A percentile compares a stretch with the other conserved stretches of the same genome.
phyloP scores from a whole-genome alignment of 1,284 basidiomycete species.

The Lentinus polychrous region DNA sequence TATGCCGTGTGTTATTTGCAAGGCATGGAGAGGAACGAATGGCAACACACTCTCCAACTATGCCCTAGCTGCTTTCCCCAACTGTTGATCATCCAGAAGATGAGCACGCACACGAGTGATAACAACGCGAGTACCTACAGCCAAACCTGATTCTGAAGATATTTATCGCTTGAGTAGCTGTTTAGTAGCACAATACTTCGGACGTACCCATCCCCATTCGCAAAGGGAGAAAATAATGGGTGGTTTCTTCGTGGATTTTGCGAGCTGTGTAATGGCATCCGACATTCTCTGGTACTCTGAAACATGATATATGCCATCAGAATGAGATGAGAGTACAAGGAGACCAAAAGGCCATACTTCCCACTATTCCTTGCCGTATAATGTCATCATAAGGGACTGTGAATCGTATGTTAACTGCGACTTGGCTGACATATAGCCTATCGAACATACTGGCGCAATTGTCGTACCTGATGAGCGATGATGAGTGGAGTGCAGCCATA shows the following conservation, averaged over 20 bases:
- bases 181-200: background rate
- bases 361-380: conserved; percentile 38
- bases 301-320: background rate
- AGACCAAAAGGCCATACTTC: conserved; percentile 33
- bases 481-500: no score
- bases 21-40: background rate
- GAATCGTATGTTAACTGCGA: background rate
- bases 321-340: background rate
- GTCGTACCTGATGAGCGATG: conserved; percentile 30
- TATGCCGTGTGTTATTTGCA: background rate
- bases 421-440: background rate
- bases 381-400: conserved; percentile 43
- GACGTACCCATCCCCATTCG: conserved; percentile 43
- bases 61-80: conserved; percentile 39
- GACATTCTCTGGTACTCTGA: conserved; percentile 44
- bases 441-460: conserved; percentile 39
- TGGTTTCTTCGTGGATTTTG: conserved; percentile 29
- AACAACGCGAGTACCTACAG: conserved; percentile 22
- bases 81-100: conserved; percentile 10
- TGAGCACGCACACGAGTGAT: background rate
- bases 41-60: conserved; percentile 35
- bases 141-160: conserved; percentile 35
- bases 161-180: background rate
- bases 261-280: conserved; percentile 36
- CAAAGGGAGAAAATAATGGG: conserved; percentile 45